These are phyloP conservation scores for Umbelopsis sp. DNA, from an alignment of 192 early-diverging fungal species.

Conservation along the genomic window DNA sequence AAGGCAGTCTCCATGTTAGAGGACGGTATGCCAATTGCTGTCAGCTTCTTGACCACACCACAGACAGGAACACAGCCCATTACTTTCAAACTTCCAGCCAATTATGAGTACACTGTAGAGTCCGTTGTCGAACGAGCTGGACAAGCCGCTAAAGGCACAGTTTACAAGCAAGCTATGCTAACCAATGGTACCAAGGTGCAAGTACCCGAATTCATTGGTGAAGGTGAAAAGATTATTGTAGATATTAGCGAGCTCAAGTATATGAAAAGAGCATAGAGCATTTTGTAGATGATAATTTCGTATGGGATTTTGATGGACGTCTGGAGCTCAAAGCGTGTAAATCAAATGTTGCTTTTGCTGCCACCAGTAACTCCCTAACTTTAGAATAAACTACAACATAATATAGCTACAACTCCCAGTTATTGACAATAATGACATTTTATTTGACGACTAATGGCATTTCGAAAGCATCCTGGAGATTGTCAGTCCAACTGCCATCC, in stretches of 20 bases:
- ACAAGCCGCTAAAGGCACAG: conserved; percentile 69
- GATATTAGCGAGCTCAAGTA: conserved; percentile 69
- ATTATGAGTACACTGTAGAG: conserved; percentile 57
- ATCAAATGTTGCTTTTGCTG: too few species aligned
- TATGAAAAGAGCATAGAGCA: conserved; percentile 52
- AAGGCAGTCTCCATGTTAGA: conserved; percentile 30
- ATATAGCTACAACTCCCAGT: background rate
- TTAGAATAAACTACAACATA: background rate
- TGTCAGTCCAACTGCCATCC: background rate
- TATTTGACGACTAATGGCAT: conserved; percentile 2
- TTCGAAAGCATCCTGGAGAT: background rate
- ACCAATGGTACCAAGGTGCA: conserved; percentile 65
- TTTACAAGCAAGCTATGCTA: conserved; percentile 65
- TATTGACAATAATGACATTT: conserved; percentile 1
- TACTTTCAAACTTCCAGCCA: conserved; percentile 62
- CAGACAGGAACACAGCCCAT: conserved; percentile 52
- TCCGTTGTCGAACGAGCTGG: conserved; percentile 49
- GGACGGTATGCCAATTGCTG: conserved; percentile 57
- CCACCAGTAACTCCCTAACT: background rate
- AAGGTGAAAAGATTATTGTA: conserved; percentile 74
- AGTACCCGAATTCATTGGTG: conserved; percentile 83
- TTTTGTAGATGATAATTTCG: too few species aligned
- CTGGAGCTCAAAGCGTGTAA: background rate
- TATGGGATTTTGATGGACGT: too few species aligned
- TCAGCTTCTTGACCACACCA: conserved; percentile 54